These are phyloP conservation scores for Aspergillus fumigatus DNA, from an alignment of 2,329 filamentous ascomycete species.

Conservation along the genomic window DNA sequence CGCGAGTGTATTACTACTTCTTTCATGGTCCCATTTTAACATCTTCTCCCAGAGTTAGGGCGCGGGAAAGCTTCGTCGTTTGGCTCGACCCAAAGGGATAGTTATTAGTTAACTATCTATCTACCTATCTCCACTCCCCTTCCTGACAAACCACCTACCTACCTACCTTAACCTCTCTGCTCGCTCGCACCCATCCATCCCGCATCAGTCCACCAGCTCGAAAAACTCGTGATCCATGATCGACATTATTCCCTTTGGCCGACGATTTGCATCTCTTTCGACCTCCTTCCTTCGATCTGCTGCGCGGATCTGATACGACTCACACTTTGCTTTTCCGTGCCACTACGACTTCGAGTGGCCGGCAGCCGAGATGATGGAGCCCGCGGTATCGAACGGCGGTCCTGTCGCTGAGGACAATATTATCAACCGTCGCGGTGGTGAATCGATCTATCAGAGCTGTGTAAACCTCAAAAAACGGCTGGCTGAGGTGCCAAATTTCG, in stretches of 20 bases:
- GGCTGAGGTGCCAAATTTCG: slow-evolving; percentile 77
- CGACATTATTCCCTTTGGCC: slow-evolving; percentile 22
- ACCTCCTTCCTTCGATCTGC: slow-evolving; percentile 21
- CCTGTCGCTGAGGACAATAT: slow-evolving; percentile 78
- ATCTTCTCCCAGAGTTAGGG: slow-evolving; percentile 6
- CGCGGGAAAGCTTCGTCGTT: slow-evolving; percentile 8
- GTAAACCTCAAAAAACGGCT: slow-evolving; percentile 77
- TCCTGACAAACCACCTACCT: slow-evolving; percentile 7
- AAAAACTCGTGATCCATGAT: slow-evolving; percentile 29
- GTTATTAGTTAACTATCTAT: slow-evolving; percentile 9
- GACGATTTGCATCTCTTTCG: slow-evolving; percentile 18
- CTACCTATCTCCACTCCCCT: slow-evolving; percentile 14
- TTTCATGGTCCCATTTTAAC: neutral
- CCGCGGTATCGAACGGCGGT: slow-evolving; percentile 29
- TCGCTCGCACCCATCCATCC: slow-evolving; percentile 24
- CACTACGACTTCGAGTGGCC: slow-evolving; percentile 16
- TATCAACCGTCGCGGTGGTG: slow-evolving; percentile 94
- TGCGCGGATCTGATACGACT: slow-evolving; percentile 28
- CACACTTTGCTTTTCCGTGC: slow-evolving; percentile 4
- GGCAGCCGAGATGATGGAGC: slow-evolving; percentile 32
- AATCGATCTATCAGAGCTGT: slow-evolving; percentile 95
- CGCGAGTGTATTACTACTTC: neutral
- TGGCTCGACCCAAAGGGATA: slow-evolving; percentile 16
- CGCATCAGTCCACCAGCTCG: slow-evolving; percentile 24
- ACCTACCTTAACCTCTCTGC: slow-evolving; percentile 3